These are phyloP conservation scores for Thermothelomyces thermophilus DNA, from an alignment of 2,329 filamentous ascomycete genomes.

Conservation along the genomic window DNA sequence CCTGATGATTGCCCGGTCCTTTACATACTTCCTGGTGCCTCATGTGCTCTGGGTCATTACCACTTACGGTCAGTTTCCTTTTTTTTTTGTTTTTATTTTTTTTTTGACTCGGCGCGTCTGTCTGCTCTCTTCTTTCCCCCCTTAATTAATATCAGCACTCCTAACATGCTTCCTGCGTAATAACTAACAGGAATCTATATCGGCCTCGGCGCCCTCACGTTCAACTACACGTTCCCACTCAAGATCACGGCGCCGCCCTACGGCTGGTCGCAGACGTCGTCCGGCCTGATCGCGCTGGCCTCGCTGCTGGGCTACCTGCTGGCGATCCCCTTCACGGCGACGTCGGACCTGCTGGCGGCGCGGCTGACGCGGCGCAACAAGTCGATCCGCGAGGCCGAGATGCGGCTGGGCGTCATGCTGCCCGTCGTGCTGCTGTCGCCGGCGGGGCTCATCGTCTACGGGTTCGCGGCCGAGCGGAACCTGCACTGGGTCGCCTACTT, in stretches of 20 bases:
- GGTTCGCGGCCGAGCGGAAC: slow-evolving; percentile 29
- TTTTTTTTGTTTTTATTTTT: too few relatives aligned
- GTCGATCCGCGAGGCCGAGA: slow-evolving; percentile 39
- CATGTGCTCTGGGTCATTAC: slow-evolving; percentile 41
- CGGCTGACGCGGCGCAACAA: slow-evolving; percentile 33
- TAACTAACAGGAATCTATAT: slow-evolving; percentile 35
- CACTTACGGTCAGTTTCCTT: slow-evolving; percentile 27
- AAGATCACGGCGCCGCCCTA: slow-evolving; percentile 37
- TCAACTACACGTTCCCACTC: slow-evolving; percentile 41
- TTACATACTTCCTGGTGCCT: slow-evolving; percentile 39
- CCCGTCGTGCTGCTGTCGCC: slow-evolving; percentile 32
- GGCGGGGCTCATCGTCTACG: slow-evolving; percentile 36
- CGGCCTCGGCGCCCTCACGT: slow-evolving; percentile 39
- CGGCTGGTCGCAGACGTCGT: slow-evolving; percentile 35
- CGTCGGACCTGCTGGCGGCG: slow-evolving; percentile 36
- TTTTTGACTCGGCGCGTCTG: too few relatives aligned
- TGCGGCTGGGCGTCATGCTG: slow-evolving; percentile 34
- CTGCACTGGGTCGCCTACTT: slow-evolving; percentile 39
- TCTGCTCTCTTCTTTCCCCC: too few relatives aligned
- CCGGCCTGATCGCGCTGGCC: slow-evolving; percentile 38
- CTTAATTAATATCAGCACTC: too few relatives aligned
- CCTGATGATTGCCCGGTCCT: slow-evolving; percentile 36
- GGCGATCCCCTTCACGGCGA: slow-evolving; percentile 38
- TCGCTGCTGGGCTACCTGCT: slow-evolving; percentile 30
- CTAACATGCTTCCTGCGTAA: too few relatives aligned